Evolutionary conservation across 441 rosid genomes (phyloP).

Genomic region (Pelargonium fulgidum): DNA sequence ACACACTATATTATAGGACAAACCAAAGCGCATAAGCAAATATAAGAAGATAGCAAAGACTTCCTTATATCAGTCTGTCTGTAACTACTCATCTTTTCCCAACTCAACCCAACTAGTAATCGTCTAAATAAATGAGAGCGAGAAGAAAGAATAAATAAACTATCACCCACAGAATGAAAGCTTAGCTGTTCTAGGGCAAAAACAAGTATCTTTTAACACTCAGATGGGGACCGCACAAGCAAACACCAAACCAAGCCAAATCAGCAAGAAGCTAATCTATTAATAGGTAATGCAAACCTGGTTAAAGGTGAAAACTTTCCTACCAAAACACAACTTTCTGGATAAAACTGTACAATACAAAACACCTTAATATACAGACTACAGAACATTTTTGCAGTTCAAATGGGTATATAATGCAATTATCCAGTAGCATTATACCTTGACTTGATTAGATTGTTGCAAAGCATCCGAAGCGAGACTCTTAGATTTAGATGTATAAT

Average conservation of each 20-base stretch:
- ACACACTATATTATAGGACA: too few relatives aligned
- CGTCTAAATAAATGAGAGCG: not conserved
- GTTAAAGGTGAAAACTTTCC: not conserved
- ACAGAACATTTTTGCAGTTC: not conserved
- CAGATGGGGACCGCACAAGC: not conserved
- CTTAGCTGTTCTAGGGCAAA: not conserved
- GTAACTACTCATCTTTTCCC: too few relatives aligned
- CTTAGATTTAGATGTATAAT: too few relatives aligned
- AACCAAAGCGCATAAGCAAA: too few relatives aligned
- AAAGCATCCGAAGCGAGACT: too few relatives aligned
- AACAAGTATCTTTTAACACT: not conserved
- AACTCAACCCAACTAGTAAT: too few relatives aligned
- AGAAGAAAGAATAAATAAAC: not conserved
- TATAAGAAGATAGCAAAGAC: too few relatives aligned
- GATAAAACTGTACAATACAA: not conserved
- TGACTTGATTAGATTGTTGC: too few relatives aligned
- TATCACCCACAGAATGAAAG: not conserved
- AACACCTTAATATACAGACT: not conserved
- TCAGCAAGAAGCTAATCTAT: not conserved
- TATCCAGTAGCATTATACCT: not conserved
- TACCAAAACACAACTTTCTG: not conserved
- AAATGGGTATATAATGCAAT: not conserved
- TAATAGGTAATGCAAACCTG: not conserved
- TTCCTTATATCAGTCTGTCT: too few relatives aligned
- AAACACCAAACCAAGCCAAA: constrained; percentile 1